These are phyloP conservation scores for Kodamaea restingae DNA, from an alignment of 805 yeast species.

Conservation along the genomic window DNA sequence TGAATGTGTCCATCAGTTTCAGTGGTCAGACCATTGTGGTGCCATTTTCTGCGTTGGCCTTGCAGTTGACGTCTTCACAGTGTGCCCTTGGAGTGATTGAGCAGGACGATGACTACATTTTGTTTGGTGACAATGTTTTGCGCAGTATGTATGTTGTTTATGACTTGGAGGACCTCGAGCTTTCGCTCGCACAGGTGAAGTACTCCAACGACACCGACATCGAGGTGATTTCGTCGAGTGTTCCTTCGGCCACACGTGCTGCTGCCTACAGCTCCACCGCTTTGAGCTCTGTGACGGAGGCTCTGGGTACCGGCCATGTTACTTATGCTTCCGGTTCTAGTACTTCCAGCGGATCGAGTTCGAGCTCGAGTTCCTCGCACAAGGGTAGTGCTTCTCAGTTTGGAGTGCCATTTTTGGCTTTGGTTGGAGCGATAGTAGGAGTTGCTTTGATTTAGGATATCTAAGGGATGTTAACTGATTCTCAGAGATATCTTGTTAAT, in stretches of 20 bases:
- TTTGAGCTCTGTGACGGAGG: slow-evolving; percentile 5
- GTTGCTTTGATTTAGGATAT: too few relatives aligned
- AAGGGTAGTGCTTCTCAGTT: too few relatives aligned
- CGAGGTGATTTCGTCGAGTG: slow-evolving; percentile 40
- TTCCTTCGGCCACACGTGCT: slow-evolving; percentile 53
- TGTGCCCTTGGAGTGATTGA: slow-evolving; percentile 20
- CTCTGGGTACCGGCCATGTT: slow-evolving; percentile 8
- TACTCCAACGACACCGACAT: slow-evolving; percentile 36
- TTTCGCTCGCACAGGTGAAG: slow-evolving; percentile 42
- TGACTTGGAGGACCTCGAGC: slow-evolving; percentile 53
- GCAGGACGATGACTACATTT: slow-evolving; percentile 18
- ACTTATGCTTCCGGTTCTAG: too few relatives aligned
- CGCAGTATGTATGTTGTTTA: slow-evolving; percentile 62
- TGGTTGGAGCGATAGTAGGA: too few relatives aligned
- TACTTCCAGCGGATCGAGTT: too few relatives aligned
- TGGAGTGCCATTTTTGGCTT: too few relatives aligned
- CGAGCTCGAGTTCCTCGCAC: too few relatives aligned
- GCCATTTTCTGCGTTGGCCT: slow-evolving; percentile 36
- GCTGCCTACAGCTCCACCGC: slow-evolving; percentile 41
- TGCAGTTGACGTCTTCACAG: slow-evolving; percentile 9
- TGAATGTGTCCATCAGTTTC: slow-evolving; percentile 45
- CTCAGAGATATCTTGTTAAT: too few relatives aligned
- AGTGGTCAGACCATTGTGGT: slow-evolving; percentile 54
- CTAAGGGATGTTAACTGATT: too few relatives aligned
- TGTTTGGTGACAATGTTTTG: slow-evolving; percentile 65